Evolutionary conservation across 352 stramenopile species (phyloP).

Genomic region (Poterioochromonas sp.): DNA sequence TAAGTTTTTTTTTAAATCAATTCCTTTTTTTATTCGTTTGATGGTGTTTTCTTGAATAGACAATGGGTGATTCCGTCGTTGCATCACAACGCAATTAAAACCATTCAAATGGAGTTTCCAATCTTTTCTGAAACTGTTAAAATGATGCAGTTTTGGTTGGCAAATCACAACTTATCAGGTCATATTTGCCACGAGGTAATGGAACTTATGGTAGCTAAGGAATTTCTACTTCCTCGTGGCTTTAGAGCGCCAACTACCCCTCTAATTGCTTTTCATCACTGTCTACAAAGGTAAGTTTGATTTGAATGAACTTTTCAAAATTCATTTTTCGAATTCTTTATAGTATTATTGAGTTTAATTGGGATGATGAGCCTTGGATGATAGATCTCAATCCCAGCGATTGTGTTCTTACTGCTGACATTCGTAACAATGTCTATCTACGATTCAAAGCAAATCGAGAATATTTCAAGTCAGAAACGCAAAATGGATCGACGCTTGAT

Average conservation of each 20-base stretch:
- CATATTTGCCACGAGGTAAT: conserved; percentile 15
- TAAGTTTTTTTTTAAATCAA: too few species aligned
- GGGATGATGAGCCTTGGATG: conserved; percentile 25
- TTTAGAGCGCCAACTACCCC: neutral
- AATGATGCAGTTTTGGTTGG: conserved; percentile 22
- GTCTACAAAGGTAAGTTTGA: neutral
- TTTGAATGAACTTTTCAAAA: too few species aligned
- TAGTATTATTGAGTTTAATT: conserved; percentile 30
- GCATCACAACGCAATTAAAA: neutral
- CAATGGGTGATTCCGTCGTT: conserved; percentile 4
- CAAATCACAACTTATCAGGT: neutral
- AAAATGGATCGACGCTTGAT: neutral
- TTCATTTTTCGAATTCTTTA: too few species aligned
- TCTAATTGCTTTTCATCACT: neutral
- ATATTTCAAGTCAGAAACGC: neutral
- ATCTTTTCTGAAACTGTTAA: conserved; percentile 28
- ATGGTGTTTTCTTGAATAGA: neutral
- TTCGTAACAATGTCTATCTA: neutral
- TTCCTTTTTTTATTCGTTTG: neutral
- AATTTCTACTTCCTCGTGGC: conserved; percentile 9
- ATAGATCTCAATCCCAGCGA: neutral
- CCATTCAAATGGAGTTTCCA: neutral
- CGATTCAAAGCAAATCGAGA: neutral
- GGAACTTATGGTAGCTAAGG: conserved; percentile 20
- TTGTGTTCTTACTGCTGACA: neutral